Conservation (phyloP, 140 eudicot genomes). For the Bidens hawaiensis region DNA sequence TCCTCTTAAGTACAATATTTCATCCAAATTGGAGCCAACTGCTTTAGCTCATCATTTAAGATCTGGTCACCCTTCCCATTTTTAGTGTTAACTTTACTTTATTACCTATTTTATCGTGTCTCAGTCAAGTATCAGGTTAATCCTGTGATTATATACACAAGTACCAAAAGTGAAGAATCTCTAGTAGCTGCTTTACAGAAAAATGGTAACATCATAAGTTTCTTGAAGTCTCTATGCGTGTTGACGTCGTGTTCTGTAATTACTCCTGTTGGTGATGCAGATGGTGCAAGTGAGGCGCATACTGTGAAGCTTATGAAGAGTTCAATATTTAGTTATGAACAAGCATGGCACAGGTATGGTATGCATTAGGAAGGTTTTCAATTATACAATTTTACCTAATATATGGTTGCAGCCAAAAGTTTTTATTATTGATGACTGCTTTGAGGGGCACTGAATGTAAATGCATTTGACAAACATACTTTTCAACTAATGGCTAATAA, state of each 20-base stretch:
- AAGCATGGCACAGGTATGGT: constrained; percentile 95
- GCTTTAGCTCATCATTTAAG: constrained; percentile 1
- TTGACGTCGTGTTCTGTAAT: constrained; percentile 6
- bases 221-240: constrained; percentile 10
- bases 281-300: constrained; percentile 48
- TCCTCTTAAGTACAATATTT: constrained; percentile 1
- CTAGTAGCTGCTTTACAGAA: constrained; percentile 74
- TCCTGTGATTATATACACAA: constrained; percentile 73
- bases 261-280: constrained; percentile 37
- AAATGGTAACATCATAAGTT: constrained; percentile 42
- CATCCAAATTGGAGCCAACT: not conserved
- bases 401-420: not conserved
- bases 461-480: not conserved
- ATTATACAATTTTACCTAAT: not conserved
- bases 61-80: not conserved
- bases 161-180: constrained; percentile 78
- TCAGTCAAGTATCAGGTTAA: constrained; percentile 86
- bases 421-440: constrained; percentile 1
- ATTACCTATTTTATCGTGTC: not conserved
- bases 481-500: not conserved
- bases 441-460: not conserved
- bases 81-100: not conserved
- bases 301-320: constrained; percentile 84
- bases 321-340: constrained; percentile 85
- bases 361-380: constrained; percentile 4